Base-by-base conservation (phyloP, 2,329 filamentous ascomycete genomes). In the Colletotrichum plurivorum region DNA sequence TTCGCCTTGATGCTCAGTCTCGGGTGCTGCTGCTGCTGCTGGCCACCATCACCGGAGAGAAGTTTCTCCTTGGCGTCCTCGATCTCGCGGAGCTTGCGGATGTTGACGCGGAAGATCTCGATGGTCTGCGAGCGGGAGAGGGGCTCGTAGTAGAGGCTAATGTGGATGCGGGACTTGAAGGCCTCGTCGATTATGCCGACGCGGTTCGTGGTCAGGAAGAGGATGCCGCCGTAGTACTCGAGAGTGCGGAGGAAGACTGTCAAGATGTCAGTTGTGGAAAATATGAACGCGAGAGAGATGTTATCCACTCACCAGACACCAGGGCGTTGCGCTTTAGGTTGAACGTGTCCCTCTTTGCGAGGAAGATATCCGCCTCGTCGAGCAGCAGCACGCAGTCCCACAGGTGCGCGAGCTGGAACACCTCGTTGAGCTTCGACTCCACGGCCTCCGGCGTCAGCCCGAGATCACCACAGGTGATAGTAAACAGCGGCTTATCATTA, bases 131-230 rank as follows among this genome's bases (percentile, higher is more conserved):
- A 5, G 2, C 16, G 16, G 59, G 15, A 36, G 13, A 63, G 41
- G 12, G 49, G 59, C 36, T 52, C 31, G 22, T 62, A 63, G 51
- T 52, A 53, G 18, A 48, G 45, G 45, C 45, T 48, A 7, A 48
- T 48, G 45, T 82, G 79, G 25, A 82, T 78, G 0, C 81, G 75
- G 1, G 80, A 82, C 55, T 72, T 73, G 67, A 83, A 82, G 0
- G 83, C 83, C 20, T 82, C 80, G 67, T 85, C 83, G 36, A 84
- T 73, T 4, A 36, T 22, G 3, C 54, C 62, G 9, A 60, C 54
- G 1, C 84, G 79, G 76, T 85, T 86, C 43, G 83, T 85, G 18
- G 84, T 86, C 61, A 87, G 78, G 77, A 86, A 84, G 45, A 87
- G 77, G n/a, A 85, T 80, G 43, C 84, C 84, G 45, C 39, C 13